A percentile compares a stretch with the other conserved stretches of the same genome.
Evolutionary conservation across 2,329 filamentous ascomycete species (phyloP).

Genomic region (Lasiodiplodia citricola): DNA sequence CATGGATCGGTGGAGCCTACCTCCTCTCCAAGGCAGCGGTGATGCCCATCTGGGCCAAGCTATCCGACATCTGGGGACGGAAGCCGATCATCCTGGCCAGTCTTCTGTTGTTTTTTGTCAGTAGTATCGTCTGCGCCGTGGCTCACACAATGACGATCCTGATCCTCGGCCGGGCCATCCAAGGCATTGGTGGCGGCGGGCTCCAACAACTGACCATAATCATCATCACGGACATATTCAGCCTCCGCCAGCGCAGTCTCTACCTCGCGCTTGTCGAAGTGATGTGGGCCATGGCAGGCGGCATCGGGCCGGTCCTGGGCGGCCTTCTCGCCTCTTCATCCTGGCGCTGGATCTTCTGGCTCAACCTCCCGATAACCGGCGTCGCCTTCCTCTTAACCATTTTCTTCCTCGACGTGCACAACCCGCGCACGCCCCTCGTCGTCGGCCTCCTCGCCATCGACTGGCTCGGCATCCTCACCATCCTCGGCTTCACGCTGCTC

Average conservation of each 20-base stretch:
- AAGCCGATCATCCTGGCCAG: conserved; percentile 59
- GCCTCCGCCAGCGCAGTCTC: conserved; percentile 52
- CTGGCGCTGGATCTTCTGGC: conserved; percentile 63
- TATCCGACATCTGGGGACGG: conserved; percentile 63
- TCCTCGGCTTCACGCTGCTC: no score
- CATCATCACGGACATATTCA: conserved; percentile 62
- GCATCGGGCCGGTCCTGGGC: conserved; percentile 59
- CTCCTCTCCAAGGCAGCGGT: conserved; percentile 71
- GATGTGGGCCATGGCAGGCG: conserved; percentile 62
- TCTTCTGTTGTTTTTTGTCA: conserved; percentile 55
- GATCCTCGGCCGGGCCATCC: conserved; percentile 59
- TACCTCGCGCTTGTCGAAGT: conserved; percentile 58
- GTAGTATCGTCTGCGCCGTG: conserved; percentile 57
- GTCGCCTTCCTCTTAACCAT: conserved; percentile 56
- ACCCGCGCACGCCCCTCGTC: conserved; percentile 56
- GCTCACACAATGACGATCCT: conserved; percentile 57
- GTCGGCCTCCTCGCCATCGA: conserved; percentile 59
- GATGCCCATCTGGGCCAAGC: conserved; percentile 72
- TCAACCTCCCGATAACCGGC: conserved; percentile 60
- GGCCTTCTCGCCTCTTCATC: conserved; percentile 54
- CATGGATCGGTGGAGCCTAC: conserved; percentile 79
- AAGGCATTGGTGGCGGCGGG: conserved; percentile 61
- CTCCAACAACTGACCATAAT: conserved; percentile 59
- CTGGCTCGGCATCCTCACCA: conserved; percentile 54
- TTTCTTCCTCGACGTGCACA: conserved; percentile 61